A percentile compares a stretch with the other conserved stretches of the same genome.
Conservation (phyloP, 179 eudicot species). For the Gypsophila paniculata region DNA sequence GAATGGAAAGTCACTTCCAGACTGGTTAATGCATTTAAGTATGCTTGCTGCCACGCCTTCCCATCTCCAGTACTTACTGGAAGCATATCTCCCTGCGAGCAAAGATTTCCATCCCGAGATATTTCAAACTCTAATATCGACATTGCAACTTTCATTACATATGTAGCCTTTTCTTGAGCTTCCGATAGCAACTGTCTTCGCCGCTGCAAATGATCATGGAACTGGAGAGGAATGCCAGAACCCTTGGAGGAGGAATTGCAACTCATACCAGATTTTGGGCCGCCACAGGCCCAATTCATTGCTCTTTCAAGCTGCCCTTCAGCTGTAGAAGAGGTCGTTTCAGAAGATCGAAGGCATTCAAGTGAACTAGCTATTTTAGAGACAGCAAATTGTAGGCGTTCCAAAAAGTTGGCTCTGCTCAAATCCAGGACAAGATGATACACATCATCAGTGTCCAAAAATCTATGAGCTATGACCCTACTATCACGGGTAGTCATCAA, state of each 20-base stretch:
- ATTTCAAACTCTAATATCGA: constrained; percentile 89
- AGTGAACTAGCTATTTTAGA: constrained; percentile 64
- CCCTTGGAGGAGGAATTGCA: constrained; percentile 44
- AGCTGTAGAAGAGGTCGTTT: constrained; percentile 67
- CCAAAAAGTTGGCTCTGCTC: constrained; percentile 72
- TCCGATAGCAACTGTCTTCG: constrained; percentile 66
- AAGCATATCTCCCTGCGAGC: constrained; percentile 48
- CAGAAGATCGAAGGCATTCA: constrained; percentile 77
- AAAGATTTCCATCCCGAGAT: constrained; percentile 83
- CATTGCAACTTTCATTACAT: constrained; percentile 59
- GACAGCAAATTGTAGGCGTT: constrained; percentile 62
- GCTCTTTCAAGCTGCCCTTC: constrained; percentile 99
- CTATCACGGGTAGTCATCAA: constrained; percentile 50
- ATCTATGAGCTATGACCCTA: constrained; percentile 58
- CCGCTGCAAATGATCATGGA: constrained; percentile 75
- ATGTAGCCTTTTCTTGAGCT: constrained; percentile 72
- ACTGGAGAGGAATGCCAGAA: constrained; percentile 80
- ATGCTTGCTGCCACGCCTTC: constrained; percentile 83
- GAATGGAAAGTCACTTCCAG: constrained; percentile 78
- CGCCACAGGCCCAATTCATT: constrained; percentile 99
- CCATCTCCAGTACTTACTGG: constrained; percentile 61
- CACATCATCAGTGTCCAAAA: constrained; percentile 59
- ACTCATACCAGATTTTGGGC: constrained; percentile 51
- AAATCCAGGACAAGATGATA: constrained; percentile 55
- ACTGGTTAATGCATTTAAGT: constrained; percentile 63